Evolutionary conservation across 495 filamentous ascomycete genomes (phyloP), one percentile per base, ranked within the genome.

Genomic region (Saxophila tyrrhenica): DNA sequence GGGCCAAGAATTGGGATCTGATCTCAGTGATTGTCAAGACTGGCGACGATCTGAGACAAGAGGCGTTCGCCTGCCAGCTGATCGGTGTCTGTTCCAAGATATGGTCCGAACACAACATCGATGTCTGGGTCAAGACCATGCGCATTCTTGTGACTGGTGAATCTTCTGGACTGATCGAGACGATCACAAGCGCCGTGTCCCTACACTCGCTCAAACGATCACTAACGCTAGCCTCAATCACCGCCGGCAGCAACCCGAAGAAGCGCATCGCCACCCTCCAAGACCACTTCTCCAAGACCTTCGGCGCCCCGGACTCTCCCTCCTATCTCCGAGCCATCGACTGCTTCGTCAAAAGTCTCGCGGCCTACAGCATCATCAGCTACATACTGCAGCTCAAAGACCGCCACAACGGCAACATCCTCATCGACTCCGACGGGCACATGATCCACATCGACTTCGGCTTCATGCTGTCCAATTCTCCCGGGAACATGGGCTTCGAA

Each of bases 401-500:
- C 63, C 73, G 84, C n/a, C 84, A 88, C 68, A 88, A 88, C 61
- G 84, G 84, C 17, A 88, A 88, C 60, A 81, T 88, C 25, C 71
- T 88, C 44, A 84, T 88, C 59, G 84, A 88, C 62, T 85, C 85
- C 62, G 77, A 83, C 63, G 84, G 84, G 16, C 84, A 88, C 60
- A 85, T 87, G 23, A 84, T 88, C 55, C 84, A 88, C 63, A 88
- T 88, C 54, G 84, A 88, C 67, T 88, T 88, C 65, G 84, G 84
- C 44, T 88, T 88, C 65, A 88, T 88, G 84, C 73, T 88, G 44
- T 84, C 80, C 7, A 88, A 88, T 65, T 86, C 83, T 17, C 84
- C 84, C 17, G 84, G 84, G 1, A 78, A 76, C 24, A 83, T 88
- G 54, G 83, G 85, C 44, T 87, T 87, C 62, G 84, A 88, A 65